Percentiles rank a stretch among this genome's conserved stretches.
These are phyloP conservation scores for Trichoderma oligosporum DNA, from an alignment of 2,329 filamentous ascomycete genomes.

Conservation along the genomic window DNA sequence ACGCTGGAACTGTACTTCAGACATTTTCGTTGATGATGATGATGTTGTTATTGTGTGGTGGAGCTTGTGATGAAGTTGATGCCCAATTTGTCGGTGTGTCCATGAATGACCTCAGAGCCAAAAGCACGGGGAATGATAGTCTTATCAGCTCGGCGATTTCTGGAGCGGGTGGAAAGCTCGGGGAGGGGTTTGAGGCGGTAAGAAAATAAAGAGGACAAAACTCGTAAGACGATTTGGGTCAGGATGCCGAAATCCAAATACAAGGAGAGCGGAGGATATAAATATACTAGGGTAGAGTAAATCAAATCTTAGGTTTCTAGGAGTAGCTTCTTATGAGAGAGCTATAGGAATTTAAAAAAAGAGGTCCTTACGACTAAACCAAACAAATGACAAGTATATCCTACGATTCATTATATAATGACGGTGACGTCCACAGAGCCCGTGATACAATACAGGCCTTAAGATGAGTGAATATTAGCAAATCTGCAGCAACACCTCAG, in stretches of 20 bases:
- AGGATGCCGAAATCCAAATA: slow-evolving; percentile 4
- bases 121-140: slow-evolving; percentile 2
- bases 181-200: slow-evolving; percentile 17
- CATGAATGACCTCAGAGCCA: slow-evolving; percentile 8
- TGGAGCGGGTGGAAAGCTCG: not conserved
- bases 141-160: not conserved
- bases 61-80: not conserved
- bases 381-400: too few species aligned
- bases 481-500: not conserved
- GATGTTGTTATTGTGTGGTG: not conserved
- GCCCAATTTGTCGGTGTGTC: slow-evolving; percentile 15
- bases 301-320: too few species aligned
- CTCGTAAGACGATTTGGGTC: slow-evolving; percentile 9
- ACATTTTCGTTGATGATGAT: slow-evolving; percentile 23
- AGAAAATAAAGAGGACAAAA: slow-evolving; percentile 15
- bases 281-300: not conserved
- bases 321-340: too few species aligned
- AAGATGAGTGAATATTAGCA: slow-evolving; percentile 16
- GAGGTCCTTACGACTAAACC: too few species aligned
- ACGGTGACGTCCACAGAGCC: not conserved
- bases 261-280: not conserved
- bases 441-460: slow-evolving; percentile 5
- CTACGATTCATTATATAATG: slow-evolving; percentile 1
- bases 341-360: too few species aligned
- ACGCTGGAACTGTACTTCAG: slow-evolving; percentile 23